Conservation (phyloP, 2,329 filamentous ascomycete genomes). For the Aureobasidium mangrovei region DNA sequence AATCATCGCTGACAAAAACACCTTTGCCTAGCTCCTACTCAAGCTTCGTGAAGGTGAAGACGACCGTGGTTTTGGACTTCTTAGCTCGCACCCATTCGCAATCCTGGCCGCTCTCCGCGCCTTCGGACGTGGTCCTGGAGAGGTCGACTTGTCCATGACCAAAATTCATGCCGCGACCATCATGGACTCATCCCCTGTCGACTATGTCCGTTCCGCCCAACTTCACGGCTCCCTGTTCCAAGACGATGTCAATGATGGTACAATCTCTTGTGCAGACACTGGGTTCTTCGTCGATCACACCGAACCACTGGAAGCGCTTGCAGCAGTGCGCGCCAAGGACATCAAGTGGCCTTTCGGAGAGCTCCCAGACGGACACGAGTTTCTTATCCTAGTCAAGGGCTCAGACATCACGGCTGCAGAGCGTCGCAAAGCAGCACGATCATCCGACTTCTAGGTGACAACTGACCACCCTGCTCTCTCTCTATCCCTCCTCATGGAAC, state of each 20-base stretch:
- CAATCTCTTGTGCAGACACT: slow-evolving; percentile 1
- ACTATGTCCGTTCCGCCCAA: not conserved
- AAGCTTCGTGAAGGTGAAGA: not conserved
- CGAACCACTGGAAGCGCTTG: not conserved
- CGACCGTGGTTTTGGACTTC: not conserved
- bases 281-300: slow-evolving; percentile 4
- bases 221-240: slow-evolving; percentile 1
- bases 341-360: not conserved
- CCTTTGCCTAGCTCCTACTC: not conserved
- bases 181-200: not conserved
- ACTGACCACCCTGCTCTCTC: too few species aligned
- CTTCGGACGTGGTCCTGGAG: not conserved
- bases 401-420: too few species aligned
- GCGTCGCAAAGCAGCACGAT: too few species aligned
- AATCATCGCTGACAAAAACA: not conserved
- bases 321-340: not conserved
- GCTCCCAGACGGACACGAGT: slow-evolving; percentile 2
- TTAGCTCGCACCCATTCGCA: not conserved
- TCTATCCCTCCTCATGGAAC: too few species aligned
- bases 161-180: not conserved
- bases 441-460: too few species aligned
- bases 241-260: not conserved
- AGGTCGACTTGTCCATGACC: not conserved
- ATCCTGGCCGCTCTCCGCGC: not conserved
- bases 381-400: not conserved